Percentiles rank a stretch among this genome's conserved stretches.
Conservation (phyloP, 352 stramenopile genomes). For the Phytophthora pisi region DNA sequence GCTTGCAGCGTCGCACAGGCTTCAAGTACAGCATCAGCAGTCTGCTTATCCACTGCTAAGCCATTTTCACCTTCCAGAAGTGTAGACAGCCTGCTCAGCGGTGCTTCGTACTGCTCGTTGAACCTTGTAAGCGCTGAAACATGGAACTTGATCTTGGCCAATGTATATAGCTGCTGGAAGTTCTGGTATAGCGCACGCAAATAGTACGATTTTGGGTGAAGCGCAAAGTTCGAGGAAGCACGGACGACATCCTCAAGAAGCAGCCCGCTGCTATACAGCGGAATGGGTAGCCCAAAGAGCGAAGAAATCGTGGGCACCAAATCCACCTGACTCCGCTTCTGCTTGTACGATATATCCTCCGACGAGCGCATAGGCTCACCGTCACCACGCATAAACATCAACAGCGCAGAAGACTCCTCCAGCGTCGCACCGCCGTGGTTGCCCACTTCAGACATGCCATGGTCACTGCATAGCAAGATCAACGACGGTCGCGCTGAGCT, state of each 20-base stretch:
- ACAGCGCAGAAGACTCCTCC: slow-evolving; percentile 82
- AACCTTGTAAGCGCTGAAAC: slow-evolving; percentile 28
- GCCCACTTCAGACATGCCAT: slow-evolving; percentile 90
- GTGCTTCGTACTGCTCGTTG: slow-evolving; percentile 36
- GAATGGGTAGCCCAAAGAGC: slow-evolving; percentile 76
- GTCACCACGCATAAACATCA: slow-evolving; percentile 77
- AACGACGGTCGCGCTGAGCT: slow-evolving; percentile 50
- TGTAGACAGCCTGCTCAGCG: slow-evolving; percentile 24
- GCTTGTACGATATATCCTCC: slow-evolving; percentile 8
- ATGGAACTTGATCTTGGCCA: slow-evolving; percentile 61
- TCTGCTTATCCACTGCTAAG: slow-evolving; percentile 7
- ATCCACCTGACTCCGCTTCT: slow-evolving; percentile 71
- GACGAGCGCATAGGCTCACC: slow-evolving; percentile 27
- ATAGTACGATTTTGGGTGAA: slow-evolving; percentile 17
- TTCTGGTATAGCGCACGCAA: slow-evolving; percentile 57
- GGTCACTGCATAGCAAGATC: slow-evolving; percentile 86
- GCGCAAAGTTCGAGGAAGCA: slow-evolving; percentile 23
- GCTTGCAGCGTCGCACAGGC: slow-evolving; percentile 57
- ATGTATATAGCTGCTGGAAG: slow-evolving; percentile 58
- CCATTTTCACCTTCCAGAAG: slow-evolving; percentile 14
- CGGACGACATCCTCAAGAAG: slow-evolving; percentile 68
- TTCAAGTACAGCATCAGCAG: slow-evolving; percentile 26
- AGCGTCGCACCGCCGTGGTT: slow-evolving; percentile 88
- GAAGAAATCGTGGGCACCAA: slow-evolving; percentile 83
- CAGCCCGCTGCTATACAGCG: slow-evolving; percentile 63